Percentiles rank a stretch among this genome's conserved stretches.
These are phyloP conservation scores for Ophiostoma quercus DNA, from an alignment of 2,329 filamentous ascomycete species.

Conservation along the genomic window DNA sequence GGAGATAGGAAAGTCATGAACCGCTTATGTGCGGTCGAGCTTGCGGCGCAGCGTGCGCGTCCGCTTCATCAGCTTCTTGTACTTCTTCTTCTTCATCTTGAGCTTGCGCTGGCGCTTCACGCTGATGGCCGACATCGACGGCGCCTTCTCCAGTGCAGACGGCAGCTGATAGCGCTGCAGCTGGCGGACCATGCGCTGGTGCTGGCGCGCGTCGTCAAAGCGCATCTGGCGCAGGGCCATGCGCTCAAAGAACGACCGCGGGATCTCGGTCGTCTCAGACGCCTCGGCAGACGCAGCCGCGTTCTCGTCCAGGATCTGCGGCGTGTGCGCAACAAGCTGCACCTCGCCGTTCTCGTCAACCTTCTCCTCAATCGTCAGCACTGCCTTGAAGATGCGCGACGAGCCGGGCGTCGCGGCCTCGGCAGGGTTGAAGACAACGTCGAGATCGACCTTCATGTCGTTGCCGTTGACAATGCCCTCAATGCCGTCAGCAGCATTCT, in stretches of 20 bases:
- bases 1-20: not conserved
- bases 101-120: slow-evolving; percentile 88
- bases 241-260: slow-evolving; percentile 62
- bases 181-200: slow-evolving; percentile 35
- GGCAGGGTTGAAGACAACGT: slow-evolving; percentile 36
- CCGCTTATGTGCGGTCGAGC: slow-evolving; percentile 40
- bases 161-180: slow-evolving; percentile 24
- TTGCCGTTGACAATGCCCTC: slow-evolving; percentile 50
- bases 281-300: not conserved
- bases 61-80: slow-evolving; percentile 96
- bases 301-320: slow-evolving; percentile 39
- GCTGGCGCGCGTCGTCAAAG: slow-evolving; percentile 47
- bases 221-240: slow-evolving; percentile 60
- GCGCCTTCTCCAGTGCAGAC: slow-evolving; percentile 14
- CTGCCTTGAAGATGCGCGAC: slow-evolving; percentile 55
- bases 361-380: slow-evolving; percentile 64
- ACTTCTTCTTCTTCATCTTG: slow-evolving; percentile 99
- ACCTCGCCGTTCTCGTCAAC: slow-evolving; percentile 55
- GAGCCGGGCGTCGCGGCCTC: slow-evolving; percentile 27
- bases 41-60: slow-evolving; percentile 85
- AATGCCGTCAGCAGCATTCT: slow-evolving; percentile 9
- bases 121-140: slow-evolving; percentile 73
- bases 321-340: slow-evolving; percentile 57
- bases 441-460: slow-evolving; percentile 26
- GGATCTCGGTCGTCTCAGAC: slow-evolving; percentile 23